Base-by-base conservation (phyloP, 164 flowering plant genomes). In the Liriodendron chinense region DNA sequence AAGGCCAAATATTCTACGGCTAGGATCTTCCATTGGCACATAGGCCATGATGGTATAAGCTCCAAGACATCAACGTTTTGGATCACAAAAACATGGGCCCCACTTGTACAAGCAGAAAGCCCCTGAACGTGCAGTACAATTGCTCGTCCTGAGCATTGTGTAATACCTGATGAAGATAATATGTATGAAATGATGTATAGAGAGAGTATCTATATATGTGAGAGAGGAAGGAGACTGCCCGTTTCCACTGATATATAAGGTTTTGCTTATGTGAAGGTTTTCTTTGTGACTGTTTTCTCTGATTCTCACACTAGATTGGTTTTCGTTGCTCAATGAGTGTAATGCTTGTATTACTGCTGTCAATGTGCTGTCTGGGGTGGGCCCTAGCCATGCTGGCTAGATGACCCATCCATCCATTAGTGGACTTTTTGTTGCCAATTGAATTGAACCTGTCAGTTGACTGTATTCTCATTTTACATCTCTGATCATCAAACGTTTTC, bases 151-250 rank as follows among this genome's bases (percentile, higher is more conserved):
- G 18, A 16, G 59, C 18, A 16, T 53, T 53, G 59, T 53, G 59
- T 53, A 53, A 2, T 53, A 53, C 59, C 59, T 53, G 16, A 53
- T 53, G 18, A 53, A 53, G 43, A 34, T 34, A 53, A 53, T 53
- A 16, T 53, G 69, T 67, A 67, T 67, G 48, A 26, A 12, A 67
- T 67, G 69, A 28, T 67, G 69, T 67, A 67, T 67, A 67, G 43
- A 67, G 34, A 53, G 69, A 24, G 20, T 24, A 16, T 18, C 28
- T 63, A 63, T 63, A 34, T 21, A 67, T 68, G 57, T 67, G 69
- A 26, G 34, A 57, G 71, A 50, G 23, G 50, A 25, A n/a, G 72
- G 65, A 56, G 66, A 67, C 71, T 28, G 65, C 71, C 28, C 14
- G 71, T 74, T 34, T 74, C 48, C 62, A 22, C 48, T 13, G 69